Percentiles rank a stretch among this genome's conserved stretches.
phyloP scores from a whole-genome alignment of 2,329 filamentous ascomycete genomes.

The Monosporascus sp. region DNA sequence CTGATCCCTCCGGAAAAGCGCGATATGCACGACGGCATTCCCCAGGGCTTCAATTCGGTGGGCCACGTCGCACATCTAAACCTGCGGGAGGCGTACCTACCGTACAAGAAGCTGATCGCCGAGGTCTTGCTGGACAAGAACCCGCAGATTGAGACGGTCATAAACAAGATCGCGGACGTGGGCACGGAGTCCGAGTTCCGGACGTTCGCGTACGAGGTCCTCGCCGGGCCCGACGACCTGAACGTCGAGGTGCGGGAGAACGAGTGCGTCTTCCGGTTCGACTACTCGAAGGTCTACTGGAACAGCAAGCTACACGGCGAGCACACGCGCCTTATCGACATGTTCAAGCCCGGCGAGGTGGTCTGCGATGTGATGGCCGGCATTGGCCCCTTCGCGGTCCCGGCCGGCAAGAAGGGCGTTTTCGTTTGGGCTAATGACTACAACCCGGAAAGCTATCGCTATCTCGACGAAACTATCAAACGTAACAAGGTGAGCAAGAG shows the following conservation, averaged over 20 bases:
- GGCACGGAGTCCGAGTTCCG: constrained; percentile 80
- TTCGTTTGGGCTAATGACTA: constrained; percentile 98
- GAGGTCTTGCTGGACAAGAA: constrained; percentile 89
- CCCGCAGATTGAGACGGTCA: constrained; percentile 73
- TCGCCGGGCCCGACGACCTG: constrained; percentile 73
- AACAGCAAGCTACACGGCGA: constrained; percentile 88
- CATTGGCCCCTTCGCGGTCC: constrained; percentile 90
- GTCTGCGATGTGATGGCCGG: constrained; percentile 97
- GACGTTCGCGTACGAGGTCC: constrained; percentile 88
- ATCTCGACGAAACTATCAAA: constrained; percentile 62
- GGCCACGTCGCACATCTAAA: constrained; percentile 94
- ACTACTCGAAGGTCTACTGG: constrained; percentile 98
- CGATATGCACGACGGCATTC: constrained; percentile 66
- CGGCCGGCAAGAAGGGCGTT: constrained; percentile 80
- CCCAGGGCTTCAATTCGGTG: constrained; percentile 79
- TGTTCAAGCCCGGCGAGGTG: constrained; percentile 79
- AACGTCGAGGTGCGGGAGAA: constrained; percentile 79
- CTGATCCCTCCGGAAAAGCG: constrained; percentile 76
- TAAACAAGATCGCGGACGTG: constrained; percentile 91
- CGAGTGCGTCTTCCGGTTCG: constrained; percentile 81
- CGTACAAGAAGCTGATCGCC: constrained; percentile 82
- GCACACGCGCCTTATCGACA: constrained; percentile 70
- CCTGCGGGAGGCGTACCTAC: constrained; percentile 73
- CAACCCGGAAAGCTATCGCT: constrained; percentile 80
- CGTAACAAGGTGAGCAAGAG: constrained; percentile 66